Percentiles rank a stretch among this genome's conserved stretches.
These are phyloP conservation scores for Lentithecium fluviatile DNA, from an alignment of 495 filamentous ascomycete species.

Conservation along the genomic window DNA sequence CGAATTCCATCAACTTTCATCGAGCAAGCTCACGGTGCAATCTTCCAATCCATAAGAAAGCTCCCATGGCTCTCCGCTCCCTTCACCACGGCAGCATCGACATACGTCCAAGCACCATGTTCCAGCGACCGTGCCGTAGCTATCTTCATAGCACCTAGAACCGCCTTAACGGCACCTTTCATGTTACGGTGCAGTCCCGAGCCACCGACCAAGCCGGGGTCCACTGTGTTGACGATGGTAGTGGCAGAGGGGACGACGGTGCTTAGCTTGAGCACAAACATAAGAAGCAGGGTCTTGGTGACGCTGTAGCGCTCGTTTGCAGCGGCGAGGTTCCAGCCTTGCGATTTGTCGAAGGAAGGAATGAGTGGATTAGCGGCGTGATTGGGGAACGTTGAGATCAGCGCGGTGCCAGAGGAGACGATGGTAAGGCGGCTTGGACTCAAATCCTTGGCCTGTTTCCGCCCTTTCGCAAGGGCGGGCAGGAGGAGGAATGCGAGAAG, in stretches of 20 bases:
- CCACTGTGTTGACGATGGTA: constrained; percentile 44
- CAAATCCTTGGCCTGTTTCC: constrained; percentile 20
- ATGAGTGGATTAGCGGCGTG: constrained; percentile 9
- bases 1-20: not conserved
- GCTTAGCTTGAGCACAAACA: constrained; percentile 37
- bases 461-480: constrained; percentile 37
- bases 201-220: constrained; percentile 37
- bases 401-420: constrained; percentile 32
- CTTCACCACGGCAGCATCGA: constrained; percentile 24
- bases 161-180: not conserved
- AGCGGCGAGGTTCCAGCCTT: not conserved
- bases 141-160: constrained; percentile 3
- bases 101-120: constrained; percentile 9
- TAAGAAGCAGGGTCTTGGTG: constrained; percentile 39
- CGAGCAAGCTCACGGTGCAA: constrained; percentile 2
- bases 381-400: not conserved
- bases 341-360: constrained; percentile 2
- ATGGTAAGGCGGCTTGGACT: constrained; percentile 32
- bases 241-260: constrained; percentile 20
- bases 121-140: not conserved
- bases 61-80: constrained; percentile 14
- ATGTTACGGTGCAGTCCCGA: constrained; percentile 7
- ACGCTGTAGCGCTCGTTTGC: constrained; percentile 38
- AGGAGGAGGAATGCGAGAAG: constrained; percentile 48
- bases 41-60: constrained; percentile 11